These are phyloP conservation scores for Aspergillus aculeatus DNA, from an alignment of 2,329 filamentous ascomycete species.

Conservation along the genomic window DNA sequence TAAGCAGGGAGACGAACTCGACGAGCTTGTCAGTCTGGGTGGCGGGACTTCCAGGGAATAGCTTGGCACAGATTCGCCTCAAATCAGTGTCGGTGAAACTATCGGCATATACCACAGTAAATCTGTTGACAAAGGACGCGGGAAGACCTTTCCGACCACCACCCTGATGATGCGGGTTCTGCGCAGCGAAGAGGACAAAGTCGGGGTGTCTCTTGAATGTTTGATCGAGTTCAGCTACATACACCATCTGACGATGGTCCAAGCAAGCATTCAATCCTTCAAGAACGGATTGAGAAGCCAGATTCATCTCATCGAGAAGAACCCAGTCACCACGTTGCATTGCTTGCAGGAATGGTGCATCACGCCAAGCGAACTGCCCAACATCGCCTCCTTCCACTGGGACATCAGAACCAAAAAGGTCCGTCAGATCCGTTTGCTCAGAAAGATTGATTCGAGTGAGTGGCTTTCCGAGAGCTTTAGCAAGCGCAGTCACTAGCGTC, in stretches of 20 bases:
- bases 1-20: constrained; percentile 75
- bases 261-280: constrained; percentile 96
- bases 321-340: constrained; percentile 99
- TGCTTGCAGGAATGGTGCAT: constrained; percentile 90
- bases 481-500: constrained; percentile 81
- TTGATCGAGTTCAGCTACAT: constrained; percentile 91
- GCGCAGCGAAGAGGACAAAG: constrained; percentile 93
- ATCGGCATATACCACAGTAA: constrained; percentile 96
- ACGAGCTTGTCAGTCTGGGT: constrained; percentile 68
- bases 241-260: constrained; percentile 93
- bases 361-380: constrained; percentile 90
- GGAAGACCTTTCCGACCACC: constrained; percentile 93
- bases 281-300: constrained; percentile 93
- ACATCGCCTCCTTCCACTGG: constrained; percentile 89
- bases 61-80: constrained; percentile 73
- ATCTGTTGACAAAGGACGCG: constrained; percentile 94
- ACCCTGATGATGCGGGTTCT: constrained; percentile 96
- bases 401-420: constrained; percentile 94
- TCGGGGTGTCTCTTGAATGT: constrained; percentile 85
- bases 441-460: constrained; percentile 95
- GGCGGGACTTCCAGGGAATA: constrained; percentile 65
- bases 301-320: constrained; percentile 95
- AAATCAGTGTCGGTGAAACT: constrained; percentile 80
- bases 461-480: constrained; percentile 73
- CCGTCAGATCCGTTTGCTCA: constrained; percentile 96